Evolutionary conservation across 2,329 filamentous ascomycete species (phyloP).

Genomic region (Xylaria sp.): DNA sequence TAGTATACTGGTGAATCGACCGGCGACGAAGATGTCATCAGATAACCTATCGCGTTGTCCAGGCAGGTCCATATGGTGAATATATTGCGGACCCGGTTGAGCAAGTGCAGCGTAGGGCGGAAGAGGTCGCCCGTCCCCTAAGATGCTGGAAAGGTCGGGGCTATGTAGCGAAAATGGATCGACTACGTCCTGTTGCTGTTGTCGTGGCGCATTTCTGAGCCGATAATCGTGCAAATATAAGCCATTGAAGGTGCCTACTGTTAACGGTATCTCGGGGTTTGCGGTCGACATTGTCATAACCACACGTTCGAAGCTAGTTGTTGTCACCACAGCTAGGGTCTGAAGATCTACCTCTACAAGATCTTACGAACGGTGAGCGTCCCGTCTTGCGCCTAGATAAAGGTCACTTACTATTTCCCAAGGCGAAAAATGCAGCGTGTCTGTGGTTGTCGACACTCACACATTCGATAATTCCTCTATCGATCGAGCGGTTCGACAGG

Average conservation of each 20-base stretch:
- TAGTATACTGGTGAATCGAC: conserved; percentile 87
- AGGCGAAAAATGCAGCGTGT: conserved; percentile 80
- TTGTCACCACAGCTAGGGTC: conserved; percentile 75
- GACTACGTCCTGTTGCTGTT: conserved; percentile 53
- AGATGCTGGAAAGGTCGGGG: conserved; percentile 55
- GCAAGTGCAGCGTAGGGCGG: conserved; percentile 76
- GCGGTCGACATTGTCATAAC: conserved; percentile 85
- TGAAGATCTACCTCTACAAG: conserved; percentile 85
- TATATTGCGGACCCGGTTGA: conserved; percentile 83
- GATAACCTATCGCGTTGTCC: conserved; percentile 67
- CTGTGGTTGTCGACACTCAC: conserved; percentile 79
- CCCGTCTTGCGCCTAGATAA: background rate
- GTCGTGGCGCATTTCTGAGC: conserved; percentile 50
- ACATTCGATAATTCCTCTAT: conserved; percentile 76
- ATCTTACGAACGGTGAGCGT: conserved; percentile 51
- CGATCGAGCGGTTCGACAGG: conserved; percentile 59
- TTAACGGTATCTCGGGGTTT: conserved; percentile 75
- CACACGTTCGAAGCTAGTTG: conserved; percentile 80
- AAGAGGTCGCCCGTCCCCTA: conserved; percentile 62
- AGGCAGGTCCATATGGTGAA: conserved; percentile 77
- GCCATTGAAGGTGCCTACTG: conserved; percentile 83
- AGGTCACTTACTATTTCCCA: conserved; percentile 71
- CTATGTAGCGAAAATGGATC: conserved; percentile 47
- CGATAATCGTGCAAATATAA: conserved; percentile 86
- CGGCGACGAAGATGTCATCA: conserved; percentile 87